Evolutionary conservation across 2,329 filamentous ascomycete species (phyloP), one percentile per base, ranked within the genome.

Genomic region (Dryadomyces sulphureus): DNA sequence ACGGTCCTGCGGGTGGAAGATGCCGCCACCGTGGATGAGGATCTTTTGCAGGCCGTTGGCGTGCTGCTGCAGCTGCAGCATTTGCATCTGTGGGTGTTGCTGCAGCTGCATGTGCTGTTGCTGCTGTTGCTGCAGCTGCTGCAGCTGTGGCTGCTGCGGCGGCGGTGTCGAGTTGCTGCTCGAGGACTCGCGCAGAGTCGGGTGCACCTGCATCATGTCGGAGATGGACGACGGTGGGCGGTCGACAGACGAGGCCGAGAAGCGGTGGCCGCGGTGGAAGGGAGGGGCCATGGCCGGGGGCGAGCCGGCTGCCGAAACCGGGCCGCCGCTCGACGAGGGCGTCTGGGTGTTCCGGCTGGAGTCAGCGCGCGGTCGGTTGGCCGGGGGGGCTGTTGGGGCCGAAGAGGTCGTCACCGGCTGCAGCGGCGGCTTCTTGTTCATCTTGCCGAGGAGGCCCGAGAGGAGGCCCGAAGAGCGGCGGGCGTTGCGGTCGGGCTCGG

Each of bases 371-470:
- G 44, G 38, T 7, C 47, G 40, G 19, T 32, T 4, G 27, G 9
- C 38, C 16, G 38, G 21, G n/a, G n/a, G n/a, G n/a, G n/a, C n/a
- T 19, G 43, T 20, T 3, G 21, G 22, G 5, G 35, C 11, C 22
- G 21, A 14, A 14, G 16, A 22, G 21, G n/a, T 8, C 21, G 5
- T 20, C 6, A 27, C 16, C 16, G 25, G 9, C 41, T 16, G 41
- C 41, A 4, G 32, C 16, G 19, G 12, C 42, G n/a, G 42, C 25
- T 50, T 50, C 34, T 27, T 25, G 14, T 49, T 49, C 16, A 39
- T 45, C 24, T 46, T 52, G 20, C 45, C 50, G 24, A 53, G 48
- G 21, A 53, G 24, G 11, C 48, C 47, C 3, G 46, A 50, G 7
- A 52, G 21, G 3, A 53, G 22, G 3, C 38, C 30, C 0, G 52